Conservation (phyloP, 352 stramenopile genomes). For the Phytophthora citrophthora region DNA sequence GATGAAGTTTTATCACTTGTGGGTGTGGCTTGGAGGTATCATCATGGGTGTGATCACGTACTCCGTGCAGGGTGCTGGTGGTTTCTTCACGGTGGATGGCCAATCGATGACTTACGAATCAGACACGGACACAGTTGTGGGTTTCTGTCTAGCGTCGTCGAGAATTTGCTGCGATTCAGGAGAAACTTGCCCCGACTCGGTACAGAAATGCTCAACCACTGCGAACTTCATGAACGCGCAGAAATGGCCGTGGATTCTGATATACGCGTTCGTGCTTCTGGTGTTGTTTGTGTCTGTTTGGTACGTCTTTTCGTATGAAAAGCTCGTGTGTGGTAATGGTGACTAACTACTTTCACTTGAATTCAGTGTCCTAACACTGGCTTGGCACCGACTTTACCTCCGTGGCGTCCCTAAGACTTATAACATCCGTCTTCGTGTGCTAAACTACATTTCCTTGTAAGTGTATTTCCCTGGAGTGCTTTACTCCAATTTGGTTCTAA, state of each 20-base stretch:
- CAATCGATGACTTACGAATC: slow-evolving; percentile 82
- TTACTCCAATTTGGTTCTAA: slow-evolving; percentile 4
- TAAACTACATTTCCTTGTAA: slow-evolving; percentile 91
- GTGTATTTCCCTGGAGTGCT: slow-evolving; percentile 10
- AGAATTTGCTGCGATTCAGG: slow-evolving; percentile 74
- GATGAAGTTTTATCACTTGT: slow-evolving; percentile 90
- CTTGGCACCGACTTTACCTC: slow-evolving; percentile 85
- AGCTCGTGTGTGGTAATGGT: too few species aligned
- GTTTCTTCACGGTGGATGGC: slow-evolving; percentile 87
- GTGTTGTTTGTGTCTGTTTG: slow-evolving; percentile 86
- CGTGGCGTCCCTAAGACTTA: slow-evolving; percentile 89
- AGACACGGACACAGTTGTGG: slow-evolving; percentile 69
- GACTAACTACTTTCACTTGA: not conserved
- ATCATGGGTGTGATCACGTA: slow-evolving; percentile 84
- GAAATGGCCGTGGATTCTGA: slow-evolving; percentile 89
- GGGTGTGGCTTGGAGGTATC: slow-evolving; percentile 85
- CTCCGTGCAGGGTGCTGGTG: slow-evolving; percentile 64
- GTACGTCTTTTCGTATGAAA: slow-evolving; percentile 31
- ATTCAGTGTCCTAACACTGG: slow-evolving; percentile 73
- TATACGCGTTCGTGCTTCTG: slow-evolving; percentile 87
- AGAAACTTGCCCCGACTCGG: slow-evolving; percentile 44
- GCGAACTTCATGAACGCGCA: slow-evolving; percentile 81
- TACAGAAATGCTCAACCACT: slow-evolving; percentile 50
- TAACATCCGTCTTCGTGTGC: slow-evolving; percentile 88
- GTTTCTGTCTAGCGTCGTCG: slow-evolving; percentile 86